Conservation (phyloP, 192 early-diverging fungal genomes). For the Coemansia sp. region DNA sequence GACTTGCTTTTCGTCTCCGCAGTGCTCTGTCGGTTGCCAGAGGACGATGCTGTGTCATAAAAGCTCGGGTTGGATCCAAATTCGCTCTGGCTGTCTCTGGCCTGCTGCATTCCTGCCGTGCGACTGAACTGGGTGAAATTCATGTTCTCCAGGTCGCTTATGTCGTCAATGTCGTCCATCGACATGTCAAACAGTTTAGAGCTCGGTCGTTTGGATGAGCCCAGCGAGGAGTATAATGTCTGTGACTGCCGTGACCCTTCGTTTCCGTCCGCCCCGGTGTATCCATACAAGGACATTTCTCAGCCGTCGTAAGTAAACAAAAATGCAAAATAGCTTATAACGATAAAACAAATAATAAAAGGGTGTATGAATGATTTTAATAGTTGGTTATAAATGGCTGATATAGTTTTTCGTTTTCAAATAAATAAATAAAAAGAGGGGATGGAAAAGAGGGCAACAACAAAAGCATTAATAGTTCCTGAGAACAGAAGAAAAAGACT, state of each 20-base stretch:
- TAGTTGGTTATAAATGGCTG: background rate
- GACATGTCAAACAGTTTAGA: slow-evolving; percentile 31
- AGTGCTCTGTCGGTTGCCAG: background rate
- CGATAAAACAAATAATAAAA: background rate
- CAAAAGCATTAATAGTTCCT: background rate
- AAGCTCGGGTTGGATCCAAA: background rate
- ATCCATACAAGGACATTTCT: slow-evolving; percentile 35
- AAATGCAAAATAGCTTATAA: background rate
- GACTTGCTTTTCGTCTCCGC: background rate
- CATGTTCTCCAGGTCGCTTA: slow-evolving; percentile 50
- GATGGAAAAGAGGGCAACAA: background rate
- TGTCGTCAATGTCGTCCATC: slow-evolving; percentile 34
- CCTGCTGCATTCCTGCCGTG: background rate
- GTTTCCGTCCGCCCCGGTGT: slow-evolving; percentile 5
- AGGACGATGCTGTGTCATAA: slow-evolving; percentile 1
- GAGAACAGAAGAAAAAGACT: no score
- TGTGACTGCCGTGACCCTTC: slow-evolving; percentile 11
- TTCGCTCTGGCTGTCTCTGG: background rate
- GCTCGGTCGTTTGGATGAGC: background rate
- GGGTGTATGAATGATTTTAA: background rate
- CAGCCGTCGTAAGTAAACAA: slow-evolving; percentile 2
- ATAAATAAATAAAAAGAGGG: slow-evolving; percentile 4
- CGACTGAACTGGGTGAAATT: slow-evolving; percentile 20
- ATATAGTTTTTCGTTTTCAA: background rate
- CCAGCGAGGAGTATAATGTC: slow-evolving; percentile 22